A percentile compares a stretch with the other conserved stretches of the same genome.
Evolutionary conservation across 2,329 filamentous ascomycete genomes (phyloP).

Genomic region (Madurella mycetomatis): DNA sequence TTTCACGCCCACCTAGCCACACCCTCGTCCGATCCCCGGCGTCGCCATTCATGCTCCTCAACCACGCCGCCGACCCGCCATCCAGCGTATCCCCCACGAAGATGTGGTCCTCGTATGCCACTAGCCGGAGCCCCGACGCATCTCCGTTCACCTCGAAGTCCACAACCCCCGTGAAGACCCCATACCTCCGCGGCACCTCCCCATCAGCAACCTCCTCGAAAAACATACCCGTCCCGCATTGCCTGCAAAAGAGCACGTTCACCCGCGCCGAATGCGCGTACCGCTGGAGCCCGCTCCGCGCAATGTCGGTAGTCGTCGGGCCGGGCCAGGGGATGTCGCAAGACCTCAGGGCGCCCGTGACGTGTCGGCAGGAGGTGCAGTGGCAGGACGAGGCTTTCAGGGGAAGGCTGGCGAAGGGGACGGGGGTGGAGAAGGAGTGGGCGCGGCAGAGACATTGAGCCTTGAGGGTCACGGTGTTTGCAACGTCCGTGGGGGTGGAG

Average conservation of each 20-base stretch:
- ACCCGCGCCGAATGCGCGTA: constrained; percentile 36
- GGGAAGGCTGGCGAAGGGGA: constrained; percentile 36
- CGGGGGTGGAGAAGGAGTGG: constrained; percentile 35
- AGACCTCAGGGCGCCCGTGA: constrained; percentile 40
- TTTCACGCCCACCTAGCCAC: not conserved
- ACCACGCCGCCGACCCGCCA: constrained; percentile 46
- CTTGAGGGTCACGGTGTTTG: constrained; percentile 27
- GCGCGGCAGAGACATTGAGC: constrained; percentile 44
- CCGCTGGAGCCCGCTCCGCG: constrained; percentile 29
- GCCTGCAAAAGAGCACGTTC: constrained; percentile 39
- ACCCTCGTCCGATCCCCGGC: constrained; percentile 18
- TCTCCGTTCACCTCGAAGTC: constrained; percentile 20
- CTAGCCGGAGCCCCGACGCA: constrained; percentile 29
- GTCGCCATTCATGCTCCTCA: constrained; percentile 30
- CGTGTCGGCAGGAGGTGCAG: constrained; percentile 46
- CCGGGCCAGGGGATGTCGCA: constrained; percentile 36
- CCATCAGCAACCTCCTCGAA: constrained; percentile 34
- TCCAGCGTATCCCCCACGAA: constrained; percentile 48
- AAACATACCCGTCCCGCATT: constrained; percentile 43
- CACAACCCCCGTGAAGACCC: not conserved
- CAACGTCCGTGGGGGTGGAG: not conserved
- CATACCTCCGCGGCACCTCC: constrained; percentile 26
- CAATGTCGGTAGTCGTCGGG: constrained; percentile 26
- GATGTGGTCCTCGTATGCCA: constrained; percentile 35
- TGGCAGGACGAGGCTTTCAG: constrained; percentile 42